Conservation (phyloP, 164 flowering plant genomes). For the Euptelea pleiosperma region DNA sequence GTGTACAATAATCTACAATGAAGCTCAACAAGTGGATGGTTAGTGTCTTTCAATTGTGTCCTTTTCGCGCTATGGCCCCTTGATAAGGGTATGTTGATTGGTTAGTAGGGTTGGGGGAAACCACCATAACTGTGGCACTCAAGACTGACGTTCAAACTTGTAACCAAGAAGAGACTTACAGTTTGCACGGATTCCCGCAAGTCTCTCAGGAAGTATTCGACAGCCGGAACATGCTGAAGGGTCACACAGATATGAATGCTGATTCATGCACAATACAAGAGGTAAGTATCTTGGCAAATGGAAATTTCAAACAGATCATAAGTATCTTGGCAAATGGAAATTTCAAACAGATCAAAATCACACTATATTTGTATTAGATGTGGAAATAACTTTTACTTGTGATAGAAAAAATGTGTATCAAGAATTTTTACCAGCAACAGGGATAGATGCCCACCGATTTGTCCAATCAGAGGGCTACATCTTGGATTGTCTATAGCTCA, state of each 20-base stretch:
- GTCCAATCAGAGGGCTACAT: background rate
- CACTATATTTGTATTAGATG: too few relatives aligned
- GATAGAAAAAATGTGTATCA: too few relatives aligned
- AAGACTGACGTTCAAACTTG: background rate
- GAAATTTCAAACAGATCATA: too few relatives aligned
- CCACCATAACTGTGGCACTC: too few relatives aligned
- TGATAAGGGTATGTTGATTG: background rate
- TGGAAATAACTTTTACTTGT: too few relatives aligned
- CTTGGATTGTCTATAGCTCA: background rate
- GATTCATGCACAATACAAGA: constrained; percentile 26
- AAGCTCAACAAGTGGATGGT: too few relatives aligned
- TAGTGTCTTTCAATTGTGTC: too few relatives aligned
- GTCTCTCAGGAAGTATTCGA: constrained; percentile 68
- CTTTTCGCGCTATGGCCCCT: too few relatives aligned
- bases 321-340: background rate
- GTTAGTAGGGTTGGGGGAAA: background rate
- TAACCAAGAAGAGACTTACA: constrained; percentile 45
- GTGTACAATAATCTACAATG: too few relatives aligned
- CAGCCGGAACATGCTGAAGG: constrained; percentile 80
- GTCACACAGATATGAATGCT: constrained; percentile 93
- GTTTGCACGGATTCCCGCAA: constrained; percentile 62
- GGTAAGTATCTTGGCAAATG: background rate
- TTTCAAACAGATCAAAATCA: too few relatives aligned
- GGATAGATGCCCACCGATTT: background rate
- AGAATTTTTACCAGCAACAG: too few relatives aligned